Conservation (phyloP, 306 rosid species). For the Prunus mongolica region DNA sequence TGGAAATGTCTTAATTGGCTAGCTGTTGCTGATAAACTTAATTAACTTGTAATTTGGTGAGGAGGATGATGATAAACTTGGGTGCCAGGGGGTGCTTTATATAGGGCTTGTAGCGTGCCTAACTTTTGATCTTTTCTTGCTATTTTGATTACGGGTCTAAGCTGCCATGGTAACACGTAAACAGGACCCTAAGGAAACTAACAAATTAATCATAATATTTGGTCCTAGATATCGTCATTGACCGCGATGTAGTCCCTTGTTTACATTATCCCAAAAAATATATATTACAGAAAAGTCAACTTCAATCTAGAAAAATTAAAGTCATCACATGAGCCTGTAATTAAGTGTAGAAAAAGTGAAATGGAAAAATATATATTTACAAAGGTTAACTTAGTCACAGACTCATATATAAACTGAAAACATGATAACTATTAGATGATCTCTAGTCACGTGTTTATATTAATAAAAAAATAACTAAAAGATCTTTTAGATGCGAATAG, state of each 20-base stretch:
- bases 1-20: neutral
- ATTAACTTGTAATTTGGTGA: neutral
- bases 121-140: neutral
- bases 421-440: too few species aligned
- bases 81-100: neutral
- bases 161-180: neutral
- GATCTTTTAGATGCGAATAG: too few species aligned
- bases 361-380: too few species aligned
- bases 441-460: too few species aligned
- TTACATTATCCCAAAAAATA: too few species aligned
- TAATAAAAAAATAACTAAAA: too few species aligned
- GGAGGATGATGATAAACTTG: neutral
- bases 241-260: neutral
- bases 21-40: neutral
- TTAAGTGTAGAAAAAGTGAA: too few species aligned
- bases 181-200: neutral
- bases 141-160: neutral
- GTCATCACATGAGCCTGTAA: too few species aligned
- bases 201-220: neutral
- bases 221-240: neutral
- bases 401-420: too few species aligned
- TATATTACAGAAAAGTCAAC: too few species aligned
- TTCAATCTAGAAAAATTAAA: too few species aligned
- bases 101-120: neutral
- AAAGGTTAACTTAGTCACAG: too few species aligned